Base-by-base conservation (phyloP, 495 filamentous ascomycete species). In the Penicillium canariense region DNA sequence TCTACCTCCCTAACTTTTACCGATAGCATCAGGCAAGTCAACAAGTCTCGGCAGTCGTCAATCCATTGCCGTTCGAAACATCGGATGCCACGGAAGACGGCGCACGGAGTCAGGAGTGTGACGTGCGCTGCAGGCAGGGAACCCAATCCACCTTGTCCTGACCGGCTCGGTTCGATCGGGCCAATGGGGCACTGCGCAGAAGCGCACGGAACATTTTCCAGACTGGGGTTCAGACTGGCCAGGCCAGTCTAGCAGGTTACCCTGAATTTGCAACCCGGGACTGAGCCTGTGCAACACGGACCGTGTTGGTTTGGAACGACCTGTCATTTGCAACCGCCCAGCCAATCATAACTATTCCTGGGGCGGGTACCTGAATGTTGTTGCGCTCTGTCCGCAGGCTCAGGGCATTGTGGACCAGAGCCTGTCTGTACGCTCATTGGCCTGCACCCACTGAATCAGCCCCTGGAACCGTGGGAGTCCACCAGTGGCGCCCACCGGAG, bases 291-390 rank as follows among this genome's bases (percentile, higher is more conserved):
- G 44, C 49, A 57, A 54, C 44, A 42, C 35, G 30, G 30, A 39
- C 23, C 11, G 38, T 48, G 27, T 28, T 23, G 44, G 63, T 58
- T 56, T 66, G 54, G 63, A 62, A 54, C 52, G 61, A 65, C 64
- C 56, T 65, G 61, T 67, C 64, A 67, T 54, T n/a, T 20, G 48
- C 42, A 18, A 15, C 4, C 2, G 0, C 20, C 22, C 15, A 10
- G 9, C 63, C 63, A 67, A 67, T 67, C 58, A 64, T 38, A 52
- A 52, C 2, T 14, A 27, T 23, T 4, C 11, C 11, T 2, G 18
- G 11, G 48, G 63, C 63, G 63, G 63, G 63, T 67, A 67, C 63
- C 63, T 67, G 63, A 61, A 66, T 63, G 48, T n/a, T 31, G 42
- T 49, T 28, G 25, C 36, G 31, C 35, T 39, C 22, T 50, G 55